phyloP scores from a whole-genome alignment of 208 protist genomes.

The Acanthamoeba divionensis region DNA sequence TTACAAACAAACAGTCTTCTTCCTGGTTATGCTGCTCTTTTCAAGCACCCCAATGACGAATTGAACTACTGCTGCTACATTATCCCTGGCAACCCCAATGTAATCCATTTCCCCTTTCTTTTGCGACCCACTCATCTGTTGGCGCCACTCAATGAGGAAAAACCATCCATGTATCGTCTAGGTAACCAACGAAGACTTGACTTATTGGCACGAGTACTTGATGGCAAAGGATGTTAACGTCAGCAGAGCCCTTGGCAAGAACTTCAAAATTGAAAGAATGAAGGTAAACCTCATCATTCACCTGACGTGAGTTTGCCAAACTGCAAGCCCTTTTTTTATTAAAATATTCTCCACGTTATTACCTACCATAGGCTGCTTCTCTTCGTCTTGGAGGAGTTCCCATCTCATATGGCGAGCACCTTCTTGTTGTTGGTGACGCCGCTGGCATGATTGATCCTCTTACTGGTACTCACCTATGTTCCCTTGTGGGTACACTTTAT shows the following conservation, averaged over 20 bases:
- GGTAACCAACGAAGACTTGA: conserved; percentile 67
- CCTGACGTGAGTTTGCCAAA: too few relatives aligned
- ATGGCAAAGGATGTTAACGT: conserved; percentile 71
- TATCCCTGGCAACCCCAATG: conserved; percentile 66
- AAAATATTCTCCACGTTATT: too few relatives aligned
- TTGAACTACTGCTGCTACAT: conserved; percentile 75
- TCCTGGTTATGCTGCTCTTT: conserved; percentile 69
- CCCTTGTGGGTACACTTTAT: too few relatives aligned
- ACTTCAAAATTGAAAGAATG: conserved; percentile 75
- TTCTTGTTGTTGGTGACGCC: conserved; percentile 75
- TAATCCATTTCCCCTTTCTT: not conserved
- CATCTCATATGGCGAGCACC: conserved; percentile 59
- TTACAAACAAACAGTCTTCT: conserved; percentile 48
- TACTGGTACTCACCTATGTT: conserved; percentile 57
- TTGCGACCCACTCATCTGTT: not conserved
- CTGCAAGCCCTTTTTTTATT: too few relatives aligned
- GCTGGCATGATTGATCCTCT: conserved; percentile 77
- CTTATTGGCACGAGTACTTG: conserved; percentile 67
- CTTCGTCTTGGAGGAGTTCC: conserved; percentile 71
- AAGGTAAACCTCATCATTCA: conserved; percentile 26
- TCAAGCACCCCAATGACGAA: conserved; percentile 72
- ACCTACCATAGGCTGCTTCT: conserved; percentile 62
- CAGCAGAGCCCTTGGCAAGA: conserved; percentile 65
- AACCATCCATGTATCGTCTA: conserved; percentile 38
- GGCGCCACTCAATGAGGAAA: not conserved